Conservation (phyloP, 2,329 filamentous ascomycete genomes). For the Botrytis medusae region DNA sequence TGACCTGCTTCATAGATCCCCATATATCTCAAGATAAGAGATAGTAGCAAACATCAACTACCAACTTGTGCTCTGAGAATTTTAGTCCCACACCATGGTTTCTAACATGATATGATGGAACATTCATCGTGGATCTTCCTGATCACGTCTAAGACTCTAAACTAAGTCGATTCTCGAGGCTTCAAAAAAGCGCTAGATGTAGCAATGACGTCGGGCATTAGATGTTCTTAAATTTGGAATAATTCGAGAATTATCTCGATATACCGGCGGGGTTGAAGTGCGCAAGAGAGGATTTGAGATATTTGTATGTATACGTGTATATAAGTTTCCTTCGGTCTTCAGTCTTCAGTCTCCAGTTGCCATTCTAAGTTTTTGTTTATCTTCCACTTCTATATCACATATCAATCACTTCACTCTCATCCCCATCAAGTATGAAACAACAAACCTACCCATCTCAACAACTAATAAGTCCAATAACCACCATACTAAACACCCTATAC, state of each 20-base stretch:
- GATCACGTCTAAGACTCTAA: not conserved
- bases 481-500: not conserved
- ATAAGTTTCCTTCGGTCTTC: not conserved
- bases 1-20: not conserved
- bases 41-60: not conserved
- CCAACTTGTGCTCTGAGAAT: not conserved
- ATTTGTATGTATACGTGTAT: not conserved
- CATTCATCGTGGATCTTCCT: not conserved
- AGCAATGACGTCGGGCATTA: not conserved
- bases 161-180: not conserved
- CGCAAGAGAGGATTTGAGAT: not conserved
- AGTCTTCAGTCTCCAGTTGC: not conserved
- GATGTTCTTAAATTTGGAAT: not conserved
- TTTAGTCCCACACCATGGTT: accelerated
- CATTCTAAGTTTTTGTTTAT: too few relatives aligned
- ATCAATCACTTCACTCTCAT: too few relatives aligned
- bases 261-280: not conserved
- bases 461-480: too few relatives aligned
- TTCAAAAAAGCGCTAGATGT: not conserved
- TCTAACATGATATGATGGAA: not conserved
- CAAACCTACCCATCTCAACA: too few relatives aligned
- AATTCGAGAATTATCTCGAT: accelerated
- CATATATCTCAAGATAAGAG: not conserved
- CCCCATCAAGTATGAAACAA: accelerated
- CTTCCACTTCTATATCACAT: too few relatives aligned